Base-by-base conservation (phyloP, 2,329 filamentous ascomycete species). In the Lachnellula subtilissima region DNA sequence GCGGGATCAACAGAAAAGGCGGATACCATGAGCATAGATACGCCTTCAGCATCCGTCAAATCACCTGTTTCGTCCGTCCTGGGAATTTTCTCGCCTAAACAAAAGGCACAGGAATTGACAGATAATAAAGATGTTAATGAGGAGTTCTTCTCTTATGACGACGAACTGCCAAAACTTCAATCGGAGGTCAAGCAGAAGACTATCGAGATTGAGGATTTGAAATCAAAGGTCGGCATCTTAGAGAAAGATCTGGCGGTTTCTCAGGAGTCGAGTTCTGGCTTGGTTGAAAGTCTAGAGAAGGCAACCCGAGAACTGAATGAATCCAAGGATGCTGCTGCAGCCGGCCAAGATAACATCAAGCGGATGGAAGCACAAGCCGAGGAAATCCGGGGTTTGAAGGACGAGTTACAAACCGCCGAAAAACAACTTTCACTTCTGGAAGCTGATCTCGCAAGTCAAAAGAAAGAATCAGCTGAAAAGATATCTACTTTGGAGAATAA, bases 141-240 rank as follows among this genome's bases (percentile, higher is more conserved):
- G 61, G 89, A 96, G 49, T 88, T 97, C 72, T 97, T 97, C 73
- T 96, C 91, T 0, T 95, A 91, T 65, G 92, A 97, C 56, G 87
- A 87, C 50, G 93, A 97, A 72, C 78, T 95, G 14, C 88, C 89
- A 3, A 84, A 89, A 53, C 74, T 96, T n/a, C 87, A 95, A 66
- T 79, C 82, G 1, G 87, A 94, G 63, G 71, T 94, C 3, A 79
- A 85, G 51, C 81, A 85, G 55, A 89, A 88, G 65, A 76, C 86
- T 11, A 81, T 83, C 43, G 86, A 93, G 70, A 84, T 94, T 39
- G 81, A 84, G 52, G 80, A 78, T 47, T 81, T 97, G 14, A 86
- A 86, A 62, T 73, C 76, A 3, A 84, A 94, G 64, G 83, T 95
- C 28, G 77, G 81, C 19, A 78, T 75, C 1, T 75, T 96, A 22